A percentile compares a stretch with the other conserved stretches of the same genome.
phyloP scores from a whole-genome alignment of 192 early-diverging fungal species.

The Ambispora gerdemannii region DNA sequence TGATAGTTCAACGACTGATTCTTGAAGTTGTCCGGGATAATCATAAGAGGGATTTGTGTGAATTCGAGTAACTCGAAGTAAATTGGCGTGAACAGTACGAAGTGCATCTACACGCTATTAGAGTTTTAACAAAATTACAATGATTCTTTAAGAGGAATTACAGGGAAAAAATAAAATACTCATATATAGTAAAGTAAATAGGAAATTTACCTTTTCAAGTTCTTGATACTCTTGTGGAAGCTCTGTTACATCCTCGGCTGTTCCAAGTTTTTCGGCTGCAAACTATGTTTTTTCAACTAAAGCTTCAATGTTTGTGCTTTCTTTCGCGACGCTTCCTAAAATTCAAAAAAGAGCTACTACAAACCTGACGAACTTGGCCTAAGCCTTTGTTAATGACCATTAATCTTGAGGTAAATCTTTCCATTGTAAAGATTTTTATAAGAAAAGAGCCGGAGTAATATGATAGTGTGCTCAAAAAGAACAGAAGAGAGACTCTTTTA shows the following conservation, averaged over 20 bases:
- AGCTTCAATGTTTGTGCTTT: slow-evolving; percentile 67
- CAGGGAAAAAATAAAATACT: not conserved
- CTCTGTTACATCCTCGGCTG: slow-evolving; percentile 79
- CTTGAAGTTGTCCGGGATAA: slow-evolving; percentile 65
- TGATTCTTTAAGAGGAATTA: not conserved
- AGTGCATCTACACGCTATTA: slow-evolving; percentile 75
- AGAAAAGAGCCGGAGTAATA: too few relatives aligned
- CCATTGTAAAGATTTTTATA: not conserved
- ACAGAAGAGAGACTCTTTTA: too few relatives aligned
- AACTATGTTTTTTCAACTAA: slow-evolving; percentile 49
- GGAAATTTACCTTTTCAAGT: slow-evolving; percentile 71
- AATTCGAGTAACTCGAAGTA: slow-evolving; percentile 72
- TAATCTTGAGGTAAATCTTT: not conserved
- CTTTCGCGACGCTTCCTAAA: not conserved
- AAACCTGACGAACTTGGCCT: slow-evolving; percentile 13
- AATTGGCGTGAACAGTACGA: slow-evolving; percentile 60
- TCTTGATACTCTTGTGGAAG: slow-evolving; percentile 91
- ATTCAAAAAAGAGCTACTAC: not conserved
- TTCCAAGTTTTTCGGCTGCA: slow-evolving; percentile 86
- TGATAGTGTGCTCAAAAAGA: too few relatives aligned
- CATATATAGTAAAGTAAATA: not conserved
- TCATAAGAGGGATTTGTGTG: slow-evolving; percentile 76
- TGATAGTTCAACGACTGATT: slow-evolving; percentile 71
- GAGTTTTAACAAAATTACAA: not conserved
- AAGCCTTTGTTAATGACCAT: slow-evolving; percentile 2